phyloP scores from a whole-genome alignment of 768 basidiomycete genomes.

The Arthromyces matolae region DNA sequence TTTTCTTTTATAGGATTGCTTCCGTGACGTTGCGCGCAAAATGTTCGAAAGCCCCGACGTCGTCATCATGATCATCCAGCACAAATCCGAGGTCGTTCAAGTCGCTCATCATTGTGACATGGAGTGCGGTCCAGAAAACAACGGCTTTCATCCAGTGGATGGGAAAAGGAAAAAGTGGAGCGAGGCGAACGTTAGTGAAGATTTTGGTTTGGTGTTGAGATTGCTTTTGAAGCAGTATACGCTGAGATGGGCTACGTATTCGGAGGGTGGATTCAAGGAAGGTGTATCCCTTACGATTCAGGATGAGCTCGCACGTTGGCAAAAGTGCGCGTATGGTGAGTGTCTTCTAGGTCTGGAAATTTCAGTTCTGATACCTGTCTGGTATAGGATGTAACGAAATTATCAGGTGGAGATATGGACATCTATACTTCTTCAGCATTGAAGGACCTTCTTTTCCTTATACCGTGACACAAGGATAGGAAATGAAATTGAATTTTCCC shows the following conservation, averaged over 20 bases:
- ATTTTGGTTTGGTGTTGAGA: conserved; percentile 73
- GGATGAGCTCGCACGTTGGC: conserved; percentile 89
- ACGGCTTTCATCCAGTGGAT: conserved; percentile 65
- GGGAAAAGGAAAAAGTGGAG: conserved; percentile 66
- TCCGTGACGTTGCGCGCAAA: conserved; percentile 85
- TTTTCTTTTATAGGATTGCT: conserved; percentile 52
- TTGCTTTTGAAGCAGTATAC: conserved; percentile 68
- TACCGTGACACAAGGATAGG: too few relatives aligned
- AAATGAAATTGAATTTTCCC: too few relatives aligned
- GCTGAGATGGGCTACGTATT: conserved; percentile 81
- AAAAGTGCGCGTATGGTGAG: conserved; percentile 63
- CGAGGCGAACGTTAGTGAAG: conserved; percentile 76
- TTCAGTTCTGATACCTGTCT: too few relatives aligned
- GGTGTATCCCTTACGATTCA: conserved; percentile 84
- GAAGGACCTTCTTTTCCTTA: too few relatives aligned
- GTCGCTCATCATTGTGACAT: conserved; percentile 82
- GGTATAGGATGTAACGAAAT: too few relatives aligned
- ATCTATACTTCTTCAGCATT: too few relatives aligned
- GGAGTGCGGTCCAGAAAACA: conserved; percentile 84
- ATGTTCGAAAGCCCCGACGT: conserved; percentile 74
- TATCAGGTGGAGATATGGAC: too few relatives aligned
- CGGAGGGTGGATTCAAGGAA: conserved; percentile 84
- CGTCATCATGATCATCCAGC: conserved; percentile 87
- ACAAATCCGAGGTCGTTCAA: conserved; percentile 86
- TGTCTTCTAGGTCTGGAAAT: too few relatives aligned